Base-by-base conservation (phyloP, 2,329 filamentous ascomycete genomes). In the Xylariaceae sp. region DNA sequence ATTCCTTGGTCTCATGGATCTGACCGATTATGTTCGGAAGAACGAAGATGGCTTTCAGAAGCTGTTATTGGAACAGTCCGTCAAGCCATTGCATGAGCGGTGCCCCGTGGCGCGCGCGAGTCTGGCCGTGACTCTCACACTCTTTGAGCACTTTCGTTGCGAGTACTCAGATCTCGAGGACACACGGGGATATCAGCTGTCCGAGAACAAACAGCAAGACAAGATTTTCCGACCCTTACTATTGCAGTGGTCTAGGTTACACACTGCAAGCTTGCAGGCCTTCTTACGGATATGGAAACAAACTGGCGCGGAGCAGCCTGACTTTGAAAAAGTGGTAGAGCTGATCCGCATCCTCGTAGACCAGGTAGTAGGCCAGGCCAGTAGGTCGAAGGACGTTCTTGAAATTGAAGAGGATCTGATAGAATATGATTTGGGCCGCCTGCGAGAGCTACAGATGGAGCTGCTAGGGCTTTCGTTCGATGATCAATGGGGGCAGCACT, bases 91-190 rank as follows among this genome's bases (percentile, higher is more conserved):
- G 17, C 71, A 80, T 38, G 79, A 89, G 59, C 80, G 91, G 29
- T 96, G 90, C 61, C 93, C 93, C 1, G 76, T 98, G 50, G 89
- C 90, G 3, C 79, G 87, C 43, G 88, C 89, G 9, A 95, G 89
- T 56, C 69, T 97, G 50, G 83, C 89, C 0, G 81, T 96, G 29
- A 97, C 91, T 1, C 77, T 85, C 53, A 88, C 94, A 29, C 69
- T 98, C 3, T 97, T 93, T 64, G 89, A 97, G 54, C 89, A 97
- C 63, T 98, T 98, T 55, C 89, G 95, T 46, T 86, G 97, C 30
- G 89, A 95, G 53, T 88, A 84, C 61, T 78, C 82, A 3, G 89
- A 94, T 38, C 68, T 85, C 38, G 85, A 91, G 50, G 89, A 95
- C 55, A 73, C 79, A 12, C 85, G 88, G 62, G 81, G 78, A 17